A percentile compares a stretch with the other conserved stretches of the same genome.
These are phyloP conservation scores for Aspergillus pseudonomiae DNA, from an alignment of 2,329 filamentous ascomycete species.

Conservation along the genomic window DNA sequence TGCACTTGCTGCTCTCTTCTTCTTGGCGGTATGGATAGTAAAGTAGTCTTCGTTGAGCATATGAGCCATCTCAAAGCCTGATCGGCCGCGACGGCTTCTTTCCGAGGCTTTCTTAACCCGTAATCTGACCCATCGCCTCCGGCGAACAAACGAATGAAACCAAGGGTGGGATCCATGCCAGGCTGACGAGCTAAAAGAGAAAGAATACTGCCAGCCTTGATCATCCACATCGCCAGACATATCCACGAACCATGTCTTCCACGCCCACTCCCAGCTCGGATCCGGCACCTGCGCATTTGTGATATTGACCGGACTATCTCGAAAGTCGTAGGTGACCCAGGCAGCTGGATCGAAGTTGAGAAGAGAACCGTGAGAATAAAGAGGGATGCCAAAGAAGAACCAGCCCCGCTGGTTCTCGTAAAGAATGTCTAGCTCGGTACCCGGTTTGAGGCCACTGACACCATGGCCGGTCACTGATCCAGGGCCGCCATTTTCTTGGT, in stretches of 20 bases:
- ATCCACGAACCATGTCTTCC: constrained; percentile 72
- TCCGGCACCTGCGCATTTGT: constrained; percentile 90
- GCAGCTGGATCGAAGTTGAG: constrained; percentile 81
- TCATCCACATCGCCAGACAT: constrained; percentile 83
- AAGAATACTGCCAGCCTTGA: constrained; percentile 95
- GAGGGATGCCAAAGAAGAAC: constrained; percentile 83
- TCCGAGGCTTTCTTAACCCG: constrained; percentile 64
- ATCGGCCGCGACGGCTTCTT: constrained; percentile 31
- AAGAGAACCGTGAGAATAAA: constrained; percentile 86
- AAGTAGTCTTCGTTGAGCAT: constrained; percentile 80
- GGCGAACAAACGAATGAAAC: constrained; percentile 93
- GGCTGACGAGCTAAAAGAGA: constrained; percentile 76
- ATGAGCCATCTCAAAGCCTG: constrained; percentile 54
- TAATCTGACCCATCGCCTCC: constrained; percentile 84
- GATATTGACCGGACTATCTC: constrained; percentile 68
- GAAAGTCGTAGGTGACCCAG: constrained; percentile 74
- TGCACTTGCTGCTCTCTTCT: constrained; percentile 47
- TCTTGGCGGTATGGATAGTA: constrained; percentile 63
- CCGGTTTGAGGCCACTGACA: constrained; percentile 26
- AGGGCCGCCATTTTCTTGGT: neutral
- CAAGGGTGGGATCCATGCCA: constrained; percentile 90
- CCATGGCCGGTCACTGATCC: constrained; percentile 4
- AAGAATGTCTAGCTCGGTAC: constrained; percentile 74
- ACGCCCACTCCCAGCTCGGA: constrained; percentile 90
- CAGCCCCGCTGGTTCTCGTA: constrained; percentile 95